Base-by-base conservation (phyloP, 2,329 filamentous ascomycete genomes). In the Fusarium albidum region DNA sequence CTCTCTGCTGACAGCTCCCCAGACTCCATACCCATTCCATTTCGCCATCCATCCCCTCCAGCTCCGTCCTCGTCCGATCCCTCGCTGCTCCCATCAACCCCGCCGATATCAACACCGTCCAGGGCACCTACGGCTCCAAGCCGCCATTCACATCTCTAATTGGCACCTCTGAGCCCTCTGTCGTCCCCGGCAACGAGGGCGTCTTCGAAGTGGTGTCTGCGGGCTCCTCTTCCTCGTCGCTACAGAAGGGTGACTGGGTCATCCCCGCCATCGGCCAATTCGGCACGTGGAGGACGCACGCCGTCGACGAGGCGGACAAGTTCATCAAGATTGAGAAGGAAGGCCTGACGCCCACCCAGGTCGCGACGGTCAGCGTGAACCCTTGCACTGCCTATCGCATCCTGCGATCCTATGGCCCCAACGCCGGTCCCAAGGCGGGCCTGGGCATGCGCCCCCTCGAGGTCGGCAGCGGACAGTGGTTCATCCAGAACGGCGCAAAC, bases 401-500 rank as follows among this genome's bases (percentile, higher is more conserved):
- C 87, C 82, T 99, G 52, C 86, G 87, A 50, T 90, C 94, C 70
- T 97, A 94, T 69, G 86, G 76, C 5, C 75, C 76, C 26, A 72
- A 75, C 46, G 77, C 78, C 15, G 73, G 77, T 11, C 70, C 78
- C 53, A 73, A 76, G 46, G 71, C 78, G 10, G 76, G 74, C 3
- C 62, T 82, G 41, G 77, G 77, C 49, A 79, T 82, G 69, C 67
- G 69, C 9, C 70, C 75, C 10, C 79, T 79, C 42, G 72, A 75
- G 39, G 67, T 74, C 17, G 79, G 77, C 42, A 79, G 79, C 51
- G 78, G 93, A 48, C 89, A 96, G 50, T 99, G 94, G 93, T 91
- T 97, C 70, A 87, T 99, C 39, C 95, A 99, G 75, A 99, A 99
- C 71, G 95, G 94, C 8, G 95, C 94, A 32, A 99, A 99, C 75